phyloP scores from a whole-genome alignment of 2,329 filamentous ascomycete genomes.

The Botrytis cinerea region DNA sequence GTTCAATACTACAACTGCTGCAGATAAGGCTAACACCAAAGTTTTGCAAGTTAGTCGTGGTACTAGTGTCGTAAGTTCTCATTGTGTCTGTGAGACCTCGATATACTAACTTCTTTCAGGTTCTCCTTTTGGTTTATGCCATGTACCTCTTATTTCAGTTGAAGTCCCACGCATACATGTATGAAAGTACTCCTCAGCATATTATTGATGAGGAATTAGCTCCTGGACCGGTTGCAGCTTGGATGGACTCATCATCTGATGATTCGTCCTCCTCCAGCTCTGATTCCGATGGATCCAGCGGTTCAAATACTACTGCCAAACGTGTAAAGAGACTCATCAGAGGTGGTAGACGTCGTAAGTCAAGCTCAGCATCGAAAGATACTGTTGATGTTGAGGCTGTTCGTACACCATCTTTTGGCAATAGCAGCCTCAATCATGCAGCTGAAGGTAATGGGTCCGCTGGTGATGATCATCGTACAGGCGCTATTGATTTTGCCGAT shows the following conservation, averaged over 20 bases:
- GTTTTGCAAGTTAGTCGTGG: slow-evolving; percentile 86
- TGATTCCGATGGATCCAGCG: slow-evolving; percentile 68
- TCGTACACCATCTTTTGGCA: slow-evolving; percentile 47
- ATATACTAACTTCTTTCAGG: slow-evolving; percentile 45
- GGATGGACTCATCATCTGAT: slow-evolving; percentile 67
- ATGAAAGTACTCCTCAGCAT: slow-evolving; percentile 87
- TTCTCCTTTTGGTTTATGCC: slow-evolving; percentile 78
- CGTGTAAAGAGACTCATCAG: slow-evolving; percentile 74
- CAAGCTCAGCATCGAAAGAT: slow-evolving; percentile 70
- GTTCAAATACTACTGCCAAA: slow-evolving; percentile 72
- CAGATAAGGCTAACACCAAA: slow-evolving; percentile 61
- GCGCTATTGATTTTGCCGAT: slow-evolving; percentile 52
- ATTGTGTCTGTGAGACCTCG: background rate
- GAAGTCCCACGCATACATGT: slow-evolving; percentile 89
- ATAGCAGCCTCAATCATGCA: slow-evolving; percentile 34
- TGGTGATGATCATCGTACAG: slow-evolving; percentile 36
- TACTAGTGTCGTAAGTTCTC: slow-evolving; percentile 72
- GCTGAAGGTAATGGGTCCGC: slow-evolving; percentile 31
- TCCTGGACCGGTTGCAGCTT: slow-evolving; percentile 79
- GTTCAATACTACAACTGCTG: slow-evolving; percentile 55
- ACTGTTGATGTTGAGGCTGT: slow-evolving; percentile 44
- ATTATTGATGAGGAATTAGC: slow-evolving; percentile 90
- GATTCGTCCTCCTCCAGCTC: slow-evolving; percentile 62
- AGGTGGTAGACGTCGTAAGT: slow-evolving; percentile 67
- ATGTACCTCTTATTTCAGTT: slow-evolving; percentile 88